A percentile compares a stretch with the other conserved stretches of the same genome.
These are phyloP conservation scores for Monilinia laxa DNA, from an alignment of 2,329 filamentous ascomycete species.

Conservation along the genomic window DNA sequence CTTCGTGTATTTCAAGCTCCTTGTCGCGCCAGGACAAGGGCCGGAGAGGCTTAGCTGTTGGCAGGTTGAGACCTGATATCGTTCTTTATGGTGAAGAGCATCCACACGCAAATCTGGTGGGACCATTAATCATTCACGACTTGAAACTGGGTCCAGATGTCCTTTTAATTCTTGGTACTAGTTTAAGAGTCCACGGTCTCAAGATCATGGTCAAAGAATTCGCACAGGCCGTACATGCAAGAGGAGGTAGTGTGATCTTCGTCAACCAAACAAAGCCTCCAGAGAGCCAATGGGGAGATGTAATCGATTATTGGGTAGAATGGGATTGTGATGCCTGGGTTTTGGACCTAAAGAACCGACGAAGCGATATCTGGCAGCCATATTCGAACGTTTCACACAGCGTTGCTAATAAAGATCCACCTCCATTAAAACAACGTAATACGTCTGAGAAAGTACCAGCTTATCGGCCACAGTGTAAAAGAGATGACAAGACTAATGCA, in stretches of 20 bases:
- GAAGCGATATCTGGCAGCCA: conserved; percentile 39
- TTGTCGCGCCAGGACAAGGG: conserved; percentile 62
- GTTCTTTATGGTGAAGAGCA: conserved; percentile 75
- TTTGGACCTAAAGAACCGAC: conserved; percentile 49
- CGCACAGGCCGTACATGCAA: conserved; percentile 65
- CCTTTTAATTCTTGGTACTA: conserved; percentile 69
- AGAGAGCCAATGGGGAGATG: conserved; percentile 69
- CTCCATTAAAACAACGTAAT: conserved; percentile 11
- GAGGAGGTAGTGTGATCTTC: conserved; percentile 68
- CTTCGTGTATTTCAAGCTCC: conserved; percentile 62
- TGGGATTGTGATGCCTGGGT: conserved; percentile 78
- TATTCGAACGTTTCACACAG: conserved; percentile 30
- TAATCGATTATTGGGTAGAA: conserved; percentile 72
- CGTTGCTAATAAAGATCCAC: conserved; percentile 26
- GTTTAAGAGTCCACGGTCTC: conserved; percentile 67
- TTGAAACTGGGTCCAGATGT: conserved; percentile 63
- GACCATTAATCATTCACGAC: conserved; percentile 67
- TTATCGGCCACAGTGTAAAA: conserved; percentile 30
- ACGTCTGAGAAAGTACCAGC: conserved; percentile 3
- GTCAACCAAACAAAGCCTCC: conserved; percentile 71
- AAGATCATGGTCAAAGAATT: conserved; percentile 71
- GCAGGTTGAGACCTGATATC: conserved; percentile 68
- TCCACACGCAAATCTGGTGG: conserved; percentile 65
- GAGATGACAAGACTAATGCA: conserved; percentile 38
- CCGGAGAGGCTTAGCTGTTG: conserved; percentile 65